Evolutionary conservation across 163 green algal species (phyloP).

Genomic region (Chloromonas sp.): DNA sequence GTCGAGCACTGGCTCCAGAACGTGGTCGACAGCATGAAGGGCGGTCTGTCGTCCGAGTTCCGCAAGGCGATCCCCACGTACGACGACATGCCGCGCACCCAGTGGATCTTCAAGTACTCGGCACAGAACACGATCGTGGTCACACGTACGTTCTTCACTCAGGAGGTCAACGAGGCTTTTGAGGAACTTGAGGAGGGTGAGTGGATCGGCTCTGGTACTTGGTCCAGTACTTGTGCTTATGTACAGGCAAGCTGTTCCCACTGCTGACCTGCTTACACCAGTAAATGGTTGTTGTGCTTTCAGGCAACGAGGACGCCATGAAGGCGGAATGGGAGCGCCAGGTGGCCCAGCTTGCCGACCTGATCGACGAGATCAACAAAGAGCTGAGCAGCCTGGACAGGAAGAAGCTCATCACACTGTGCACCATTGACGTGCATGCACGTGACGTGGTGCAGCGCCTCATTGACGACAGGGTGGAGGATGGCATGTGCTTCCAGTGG

Average conservation of each 20-base stretch:
- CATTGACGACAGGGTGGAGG: constrained; percentile 85
- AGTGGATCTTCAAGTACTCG: constrained; percentile 84
- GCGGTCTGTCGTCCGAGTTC: constrained; percentile 69
- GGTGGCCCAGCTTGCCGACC: constrained; percentile 72
- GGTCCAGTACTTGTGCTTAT: no score
- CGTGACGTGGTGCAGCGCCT: constrained; percentile 87
- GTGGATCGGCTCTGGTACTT: neutral
- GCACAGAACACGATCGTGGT: constrained; percentile 84
- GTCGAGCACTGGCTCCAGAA: constrained; percentile 83
- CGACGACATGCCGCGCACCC: constrained; percentile 75
- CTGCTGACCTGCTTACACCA: no score
- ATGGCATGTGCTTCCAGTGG: constrained; percentile 82
- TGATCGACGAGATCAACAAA: constrained; percentile 87
- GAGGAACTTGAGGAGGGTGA: constrained; percentile 82
- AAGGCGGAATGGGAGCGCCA: constrained; percentile 73
- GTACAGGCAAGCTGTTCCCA: no score
- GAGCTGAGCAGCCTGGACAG: constrained; percentile 76
- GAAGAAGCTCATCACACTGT: constrained; percentile 96
- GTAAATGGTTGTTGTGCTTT: neutral
- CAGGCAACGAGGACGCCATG: constrained; percentile 83
- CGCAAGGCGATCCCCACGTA: constrained; percentile 69
- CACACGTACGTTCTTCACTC: constrained; percentile 84
- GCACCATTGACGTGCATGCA: constrained; percentile 92
- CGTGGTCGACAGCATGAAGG: constrained; percentile 80
- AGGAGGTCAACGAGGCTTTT: constrained; percentile 86